Evolutionary conservation across 192 early-diverging fungal genomes (phyloP).

Genomic region (Powellomyces hirtus): DNA sequence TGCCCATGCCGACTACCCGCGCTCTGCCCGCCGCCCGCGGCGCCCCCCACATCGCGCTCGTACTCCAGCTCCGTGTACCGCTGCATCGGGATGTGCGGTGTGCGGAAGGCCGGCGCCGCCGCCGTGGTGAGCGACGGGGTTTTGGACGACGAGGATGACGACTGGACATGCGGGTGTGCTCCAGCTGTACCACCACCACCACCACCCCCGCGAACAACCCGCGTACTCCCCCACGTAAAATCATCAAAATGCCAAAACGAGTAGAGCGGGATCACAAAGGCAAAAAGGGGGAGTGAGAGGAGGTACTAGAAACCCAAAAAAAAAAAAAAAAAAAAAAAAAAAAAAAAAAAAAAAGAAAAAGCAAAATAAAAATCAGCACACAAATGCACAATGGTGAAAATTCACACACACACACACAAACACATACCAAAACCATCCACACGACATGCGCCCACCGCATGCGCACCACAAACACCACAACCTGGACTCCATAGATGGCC

Average conservation of each 20-base stretch:
- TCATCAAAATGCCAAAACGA: constrained; percentile 99
- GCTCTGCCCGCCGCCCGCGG: no score
- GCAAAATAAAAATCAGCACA: constrained; percentile 10
- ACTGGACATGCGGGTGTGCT: no score
- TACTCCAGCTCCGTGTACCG: neutral
- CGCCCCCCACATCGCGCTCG: no score
- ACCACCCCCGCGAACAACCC: constrained; percentile 85
- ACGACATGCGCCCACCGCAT: constrained; percentile 66
- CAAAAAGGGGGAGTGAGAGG: constrained; percentile 78
- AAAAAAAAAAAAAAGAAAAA: no score
- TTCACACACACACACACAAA: constrained; percentile 4
- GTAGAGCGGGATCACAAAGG: constrained; percentile 85
- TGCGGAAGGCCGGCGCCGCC: neutral
- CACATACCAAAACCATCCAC: constrained; percentile 83
- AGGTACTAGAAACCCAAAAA: constrained; percentile 72
- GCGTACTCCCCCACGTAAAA: constrained; percentile 97
- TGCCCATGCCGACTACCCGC: no score
- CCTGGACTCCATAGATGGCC: constrained; percentile 84
- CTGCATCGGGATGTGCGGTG: neutral
- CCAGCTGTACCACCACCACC: constrained; percentile 50
- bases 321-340: no score
- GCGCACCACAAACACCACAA: constrained; percentile 76
- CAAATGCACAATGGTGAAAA: no score
- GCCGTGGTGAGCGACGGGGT: neutral
- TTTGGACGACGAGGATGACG: neutral